Percentiles rank a stretch among this genome's conserved stretches.
These are phyloP conservation scores for Diaporthe amygdali DNA, from an alignment of 2,329 filamentous ascomycete species.

Conservation along the genomic window DNA sequence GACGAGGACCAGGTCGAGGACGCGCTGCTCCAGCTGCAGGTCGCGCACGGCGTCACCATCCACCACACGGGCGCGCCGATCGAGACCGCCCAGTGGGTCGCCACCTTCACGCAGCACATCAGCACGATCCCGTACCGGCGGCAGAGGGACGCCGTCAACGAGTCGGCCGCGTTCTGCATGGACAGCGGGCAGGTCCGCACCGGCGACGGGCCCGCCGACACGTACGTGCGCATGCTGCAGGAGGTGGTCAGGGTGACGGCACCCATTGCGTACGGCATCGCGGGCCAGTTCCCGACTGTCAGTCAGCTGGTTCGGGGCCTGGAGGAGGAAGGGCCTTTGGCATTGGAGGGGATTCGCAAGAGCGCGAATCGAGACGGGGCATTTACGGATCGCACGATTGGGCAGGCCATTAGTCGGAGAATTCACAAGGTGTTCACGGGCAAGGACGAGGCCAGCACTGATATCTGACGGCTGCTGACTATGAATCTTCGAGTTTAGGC, in stretches of 20 bases:
- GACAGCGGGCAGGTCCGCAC: constrained; percentile 76
- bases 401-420: constrained; percentile 62
- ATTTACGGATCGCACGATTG: constrained; percentile 58
- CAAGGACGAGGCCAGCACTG: constrained; percentile 58
- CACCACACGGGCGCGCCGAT: constrained; percentile 67
- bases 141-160: constrained; percentile 51
- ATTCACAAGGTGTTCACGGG: constrained; percentile 66
- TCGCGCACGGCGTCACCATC: constrained; percentile 69
- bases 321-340: constrained; percentile 60
- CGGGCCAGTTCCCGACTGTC: constrained; percentile 63
- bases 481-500: not conserved
- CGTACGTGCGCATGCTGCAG: constrained; percentile 77
- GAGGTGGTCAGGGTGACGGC: constrained; percentile 75
- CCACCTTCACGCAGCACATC: constrained; percentile 78
- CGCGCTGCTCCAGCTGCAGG: constrained; percentile 72
- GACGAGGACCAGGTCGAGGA: constrained; percentile 75
- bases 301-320: constrained; percentile 64
- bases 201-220: constrained; percentile 69
- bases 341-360: constrained; percentile 67
- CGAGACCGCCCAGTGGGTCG: constrained; percentile 76
- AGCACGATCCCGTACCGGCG: constrained; percentile 76
- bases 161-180: constrained; percentile 76
- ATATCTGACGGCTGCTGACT: constrained; percentile 45
- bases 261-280: constrained; percentile 74
- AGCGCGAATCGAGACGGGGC: constrained; percentile 62